These are phyloP conservation scores for Stromatinia cepivora DNA, from an alignment of 2,329 filamentous ascomycete genomes.

Conservation along the genomic window DNA sequence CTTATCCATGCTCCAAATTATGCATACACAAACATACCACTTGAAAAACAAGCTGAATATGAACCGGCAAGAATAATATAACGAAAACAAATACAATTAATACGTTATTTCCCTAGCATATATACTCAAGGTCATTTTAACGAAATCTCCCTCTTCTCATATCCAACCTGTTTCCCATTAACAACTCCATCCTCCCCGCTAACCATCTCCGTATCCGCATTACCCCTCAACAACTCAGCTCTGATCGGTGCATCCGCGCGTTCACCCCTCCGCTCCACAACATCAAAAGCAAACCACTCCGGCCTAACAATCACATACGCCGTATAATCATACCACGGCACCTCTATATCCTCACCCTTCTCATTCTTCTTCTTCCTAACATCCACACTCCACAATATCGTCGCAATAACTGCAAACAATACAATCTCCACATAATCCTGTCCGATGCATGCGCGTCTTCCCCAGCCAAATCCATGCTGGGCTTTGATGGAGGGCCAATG, in stretches of 20 bases:
- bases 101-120: background rate
- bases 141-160: constrained; percentile 14
- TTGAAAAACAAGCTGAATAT: background rate
- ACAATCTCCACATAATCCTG: constrained; percentile 48
- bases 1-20: background rate
- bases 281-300: constrained; percentile 21
- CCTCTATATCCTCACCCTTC: constrained; percentile 2
- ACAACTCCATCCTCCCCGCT: constrained; percentile 11
- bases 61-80: background rate
- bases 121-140: background rate
- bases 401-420: constrained; percentile 13
- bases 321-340: constrained; percentile 19
- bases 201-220: constrained; percentile 16
- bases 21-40: background rate
- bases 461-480: constrained; percentile 53
- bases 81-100: background rate
- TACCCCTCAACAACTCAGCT: background rate
- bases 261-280: background rate
- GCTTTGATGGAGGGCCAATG: constrained; percentile 42
- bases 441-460: constrained; percentile 52
- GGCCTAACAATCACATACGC: constrained; percentile 19
- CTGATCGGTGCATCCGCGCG: background rate
- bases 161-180: constrained; percentile 4
- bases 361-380: constrained; percentile 12
- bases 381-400: constrained; percentile 17